Percentiles rank a stretch among this genome's conserved stretches.
These are phyloP conservation scores for Kazachstania viticola DNA, from an alignment of 805 yeast genomes.

Conservation along the genomic window DNA sequence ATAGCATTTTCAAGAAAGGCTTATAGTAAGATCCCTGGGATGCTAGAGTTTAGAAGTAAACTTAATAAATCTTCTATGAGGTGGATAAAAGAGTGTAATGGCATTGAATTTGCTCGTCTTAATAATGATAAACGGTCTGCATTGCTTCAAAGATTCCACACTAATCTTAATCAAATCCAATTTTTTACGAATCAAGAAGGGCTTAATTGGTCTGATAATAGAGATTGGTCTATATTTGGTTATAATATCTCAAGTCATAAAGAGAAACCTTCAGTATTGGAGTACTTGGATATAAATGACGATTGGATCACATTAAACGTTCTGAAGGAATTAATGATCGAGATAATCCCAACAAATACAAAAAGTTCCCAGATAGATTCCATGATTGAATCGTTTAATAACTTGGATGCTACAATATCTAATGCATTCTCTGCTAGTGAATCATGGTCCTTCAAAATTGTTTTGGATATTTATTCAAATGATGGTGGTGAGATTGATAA, in stretches of 20 bases:
- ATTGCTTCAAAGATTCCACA: conserved; percentile 9
- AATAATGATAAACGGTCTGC: conserved; percentile 21
- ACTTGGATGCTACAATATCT: neutral
- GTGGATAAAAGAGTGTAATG: conserved; percentile 22
- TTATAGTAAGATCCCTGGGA: conserved; percentile 56
- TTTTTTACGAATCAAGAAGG: conserved; percentile 15
- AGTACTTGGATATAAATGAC: conserved; percentile 8
- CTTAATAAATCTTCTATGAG: conserved; percentile 40
- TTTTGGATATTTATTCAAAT: conserved; percentile 13
- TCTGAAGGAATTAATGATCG: conserved; percentile 16
- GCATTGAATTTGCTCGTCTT: conserved; percentile 18
- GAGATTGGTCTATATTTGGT: conserved; percentile 21
- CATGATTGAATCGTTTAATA: neutral
- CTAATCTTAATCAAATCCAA: conserved; percentile 25
- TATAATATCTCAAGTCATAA: conserved; percentile 2
- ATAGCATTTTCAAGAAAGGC: conserved; percentile 47
- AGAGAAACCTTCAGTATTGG: conserved; percentile 7
- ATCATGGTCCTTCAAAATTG: conserved; percentile 13
- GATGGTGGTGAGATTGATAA: conserved; percentile 6
- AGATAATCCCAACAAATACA: conserved; percentile 6
- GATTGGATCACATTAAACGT: conserved; percentile 7
- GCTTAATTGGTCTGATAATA: conserved; percentile 10
- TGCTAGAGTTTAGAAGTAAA: conserved; percentile 47
- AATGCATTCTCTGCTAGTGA: conserved; percentile 7
- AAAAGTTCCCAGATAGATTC: neutral